phyloP scores from a whole-genome alignment of 495 filamentous ascomycete species.

The Neurospora sp. region DNA sequence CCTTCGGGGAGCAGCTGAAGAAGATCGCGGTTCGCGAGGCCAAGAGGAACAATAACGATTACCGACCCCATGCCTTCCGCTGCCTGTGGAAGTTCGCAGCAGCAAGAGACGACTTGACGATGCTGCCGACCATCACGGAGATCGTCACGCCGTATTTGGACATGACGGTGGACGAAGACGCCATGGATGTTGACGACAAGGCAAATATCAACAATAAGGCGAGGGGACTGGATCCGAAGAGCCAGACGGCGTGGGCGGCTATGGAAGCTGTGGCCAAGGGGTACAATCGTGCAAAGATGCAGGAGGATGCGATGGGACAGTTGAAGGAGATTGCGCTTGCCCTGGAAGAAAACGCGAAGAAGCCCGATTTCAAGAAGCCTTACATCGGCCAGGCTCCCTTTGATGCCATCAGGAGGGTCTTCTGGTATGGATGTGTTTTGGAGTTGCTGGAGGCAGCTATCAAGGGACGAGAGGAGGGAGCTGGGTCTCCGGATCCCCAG shows the following conservation, averaged over 20 bases:
- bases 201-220: constrained; percentile 18
- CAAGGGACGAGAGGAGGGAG: constrained; percentile 6
- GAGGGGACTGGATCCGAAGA: constrained; percentile 26
- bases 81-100: constrained; percentile 62
- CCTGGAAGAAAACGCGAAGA: constrained; percentile 10
- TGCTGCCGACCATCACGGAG: constrained; percentile 55
- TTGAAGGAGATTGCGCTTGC: constrained; percentile 21
- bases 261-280: constrained; percentile 31
- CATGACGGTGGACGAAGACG: constrained; percentile 41
- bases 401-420: constrained; percentile 16
- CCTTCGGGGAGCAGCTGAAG: constrained; percentile 32
- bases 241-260: constrained; percentile 26
- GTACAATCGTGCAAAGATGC: constrained; percentile 31
- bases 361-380: constrained; percentile 8
- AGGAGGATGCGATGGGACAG: constrained; percentile 17
- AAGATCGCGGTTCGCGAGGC: constrained; percentile 77
- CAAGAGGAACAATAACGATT: constrained; percentile 74
- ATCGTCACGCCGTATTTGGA: constrained; percentile 52
- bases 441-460: constrained; percentile 21
- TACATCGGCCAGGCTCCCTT: constrained; percentile 18
- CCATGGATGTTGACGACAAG: constrained; percentile 50
- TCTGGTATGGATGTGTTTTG: constrained; percentile 25
- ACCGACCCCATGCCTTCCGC: constrained; percentile 64
- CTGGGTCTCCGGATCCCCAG: background rate
- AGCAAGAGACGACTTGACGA: constrained; percentile 51